Evolutionary conservation across 2,329 filamentous ascomycete genomes (phyloP), one percentile per base, ranked within the genome.

Genomic region (Xylaria sp.): DNA sequence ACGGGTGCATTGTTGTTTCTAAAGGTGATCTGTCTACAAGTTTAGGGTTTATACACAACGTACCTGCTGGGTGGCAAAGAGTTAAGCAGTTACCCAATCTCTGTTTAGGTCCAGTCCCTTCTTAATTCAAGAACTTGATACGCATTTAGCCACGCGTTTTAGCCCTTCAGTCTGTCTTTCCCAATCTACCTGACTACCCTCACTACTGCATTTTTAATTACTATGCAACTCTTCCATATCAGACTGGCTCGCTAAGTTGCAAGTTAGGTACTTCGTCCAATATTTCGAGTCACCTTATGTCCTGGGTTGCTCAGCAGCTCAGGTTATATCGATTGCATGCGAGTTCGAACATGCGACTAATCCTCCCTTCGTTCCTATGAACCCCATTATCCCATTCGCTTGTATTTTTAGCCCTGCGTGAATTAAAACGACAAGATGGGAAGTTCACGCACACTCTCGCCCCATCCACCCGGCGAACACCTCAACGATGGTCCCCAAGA

Each of bases 321-420:
- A 57, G 17, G 15, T 23, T 38, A 13, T 28, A 36, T 26, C 4
- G 15, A 31, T 38, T 42, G 23, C 38, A 56, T 48, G 33, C 40
- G 23, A 13, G 49, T 42, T 65, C 13, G 26, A 42, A 69, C 67
- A 71, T 57, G 53, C 61, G 9, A 59, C 23, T 26, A 44, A 36
- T 38, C 26, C 49, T 46, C 31, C 31, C 40, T 26, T 40, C 15
- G 10, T 10, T 13, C 67, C 67, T 69, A 66, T 40, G 54, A 59
- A 57, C 60, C 53, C 20, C 44, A 31, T 49, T 44, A 51, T 48
- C 42, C 56, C 49, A 15, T 15, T 36, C 20, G 23, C 3, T 2
- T 23, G 56, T 9, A 11, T 13, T 48, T 46, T 4, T 6, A 9
- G n/a, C 26, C 20, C 49, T 33, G 23, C 33, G 31, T 53, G 46